phyloP scores from a whole-genome alignment of 140 eudicot species.

The Ambrosia hybrid region DNA sequence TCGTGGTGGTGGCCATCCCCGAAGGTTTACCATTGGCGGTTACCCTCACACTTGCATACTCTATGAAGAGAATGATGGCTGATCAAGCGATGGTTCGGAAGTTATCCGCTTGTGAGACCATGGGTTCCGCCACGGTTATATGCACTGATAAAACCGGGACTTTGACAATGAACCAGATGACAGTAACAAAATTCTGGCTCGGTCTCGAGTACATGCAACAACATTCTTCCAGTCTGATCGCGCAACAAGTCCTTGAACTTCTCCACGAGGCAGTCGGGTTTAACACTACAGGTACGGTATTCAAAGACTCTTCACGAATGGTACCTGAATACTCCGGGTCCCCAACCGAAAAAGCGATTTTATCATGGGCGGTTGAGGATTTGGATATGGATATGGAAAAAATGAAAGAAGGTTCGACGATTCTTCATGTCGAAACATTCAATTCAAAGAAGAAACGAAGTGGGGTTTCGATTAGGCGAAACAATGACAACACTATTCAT shows the following conservation, averaged over 20 bases:
- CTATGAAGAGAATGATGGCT: slow-evolving; percentile 95
- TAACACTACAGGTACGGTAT: slow-evolving; percentile 75
- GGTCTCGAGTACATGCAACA: slow-evolving; percentile 43
- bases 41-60: slow-evolving; percentile 83
- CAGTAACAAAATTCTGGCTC: slow-evolving; percentile 68
- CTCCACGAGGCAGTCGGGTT: slow-evolving; percentile 70
- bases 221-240: slow-evolving; percentile 15
- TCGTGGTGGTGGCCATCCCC: slow-evolving; percentile 93
- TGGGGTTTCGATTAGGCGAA: slow-evolving; percentile 50
- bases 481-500: slow-evolving; percentile 37
- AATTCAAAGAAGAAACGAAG: slow-evolving; percentile 78
- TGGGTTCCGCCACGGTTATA: slow-evolving; percentile 94
- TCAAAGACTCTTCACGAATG: slow-evolving; percentile 32
- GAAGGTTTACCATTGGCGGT: slow-evolving; percentile 97
- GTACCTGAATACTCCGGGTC: slow-evolving; percentile 65
- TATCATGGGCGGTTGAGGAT: slow-evolving; percentile 73
- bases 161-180: slow-evolving; percentile 78
- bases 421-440: slow-evolving; percentile 74
- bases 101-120: slow-evolving; percentile 91
- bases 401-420: slow-evolving; percentile 43
- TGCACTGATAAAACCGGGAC: slow-evolving; percentile 97
- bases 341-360: slow-evolving; percentile 95
- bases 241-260: slow-evolving; percentile 38
- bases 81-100: slow-evolving; percentile 98
- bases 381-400: slow-evolving; percentile 70